Conservation (phyloP, 1,139 yeast genomes). For the Yamadazyma taylorii region DNA sequence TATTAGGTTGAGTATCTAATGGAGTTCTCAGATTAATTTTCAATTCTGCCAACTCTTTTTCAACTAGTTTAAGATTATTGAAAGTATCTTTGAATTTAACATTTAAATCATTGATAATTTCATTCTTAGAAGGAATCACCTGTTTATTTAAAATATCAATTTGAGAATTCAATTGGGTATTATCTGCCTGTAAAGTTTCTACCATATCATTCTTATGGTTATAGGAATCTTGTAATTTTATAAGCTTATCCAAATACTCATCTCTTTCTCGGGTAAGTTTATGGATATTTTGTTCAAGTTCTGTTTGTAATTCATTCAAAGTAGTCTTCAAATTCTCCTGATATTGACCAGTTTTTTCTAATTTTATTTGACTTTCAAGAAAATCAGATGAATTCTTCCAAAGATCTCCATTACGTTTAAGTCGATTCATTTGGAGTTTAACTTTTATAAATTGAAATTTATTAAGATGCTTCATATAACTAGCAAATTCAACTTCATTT, state of each 20-base stretch:
- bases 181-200: slow-evolving; percentile 17
- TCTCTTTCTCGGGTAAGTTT: slow-evolving; percentile 21
- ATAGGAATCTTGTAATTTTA: slow-evolving; percentile 8
- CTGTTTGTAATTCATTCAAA: slow-evolving; percentile 6
- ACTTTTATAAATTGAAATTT: slow-evolving; percentile 46
- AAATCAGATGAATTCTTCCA: slow-evolving; percentile 3
- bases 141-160: slow-evolving; percentile 10
- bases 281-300: slow-evolving; percentile 12
- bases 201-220: background rate
- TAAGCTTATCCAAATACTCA: slow-evolving; percentile 5
- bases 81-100: slow-evolving; percentile 16
- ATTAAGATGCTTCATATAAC: slow-evolving; percentile 53
- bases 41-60: slow-evolving; percentile 4
- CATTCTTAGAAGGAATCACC: slow-evolving; percentile 24
- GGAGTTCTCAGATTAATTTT: background rate
- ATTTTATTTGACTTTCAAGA: slow-evolving; percentile 10
- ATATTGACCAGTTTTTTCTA: slow-evolving; percentile 16
- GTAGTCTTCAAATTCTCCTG: slow-evolving; percentile 10
- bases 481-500: slow-evolving; percentile 64
- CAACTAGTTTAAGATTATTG: slow-evolving; percentile 8
- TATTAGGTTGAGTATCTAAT: background rate
- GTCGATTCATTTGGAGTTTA: slow-evolving; percentile 26
- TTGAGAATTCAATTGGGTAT: slow-evolving; percentile 20
- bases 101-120: slow-evolving; percentile 23
- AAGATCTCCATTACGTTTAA: slow-evolving; percentile 13